Evolutionary conservation across 2,329 filamentous ascomycete species (phyloP), one percentile per base, ranked within the genome.

Genomic region (Calonectria hongkongensis): DNA sequence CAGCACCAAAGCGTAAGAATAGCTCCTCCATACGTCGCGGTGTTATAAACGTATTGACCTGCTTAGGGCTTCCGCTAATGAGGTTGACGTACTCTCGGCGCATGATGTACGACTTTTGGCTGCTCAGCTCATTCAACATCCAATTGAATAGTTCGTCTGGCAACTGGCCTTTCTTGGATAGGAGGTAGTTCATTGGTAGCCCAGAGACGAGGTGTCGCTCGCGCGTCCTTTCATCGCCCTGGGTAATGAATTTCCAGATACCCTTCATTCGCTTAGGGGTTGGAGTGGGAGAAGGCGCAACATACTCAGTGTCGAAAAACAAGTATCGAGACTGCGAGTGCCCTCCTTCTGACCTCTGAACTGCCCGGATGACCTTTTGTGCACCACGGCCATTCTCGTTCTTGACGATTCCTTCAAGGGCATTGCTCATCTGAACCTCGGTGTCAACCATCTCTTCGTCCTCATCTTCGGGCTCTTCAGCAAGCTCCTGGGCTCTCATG

Each of bases 71-170:
- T 63, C 84, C 80, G 41, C 86, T 83, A 66, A 89, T 83, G 4
- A 95, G 82, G 54, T 88, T 87, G 68, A 88, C 85, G 80, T 95
- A 95, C 71, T 92, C 89, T 68, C 87, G 82, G 63, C 91, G 88
- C 50, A 94, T 81, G 54, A 90, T 86, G 50, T 87, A 84, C 39
- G 89, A 88, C 48, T 85, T 83, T 77, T 94, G 91, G 2, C 85
- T 80, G 68, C 88, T 90, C 27, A 92, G 84, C 83, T 92, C 88
- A 63, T 89, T 84, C 7, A 94, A 79, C 3, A 95, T 85, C 94
- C 94, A 96, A 18, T 88, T 78, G 63, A 94, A 87, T 1, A 95
- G 79, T 68, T 93, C 88, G 72, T 94, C 90, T 0, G 93, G 91
- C 15, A 95, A 80, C 10, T 48, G n/a, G 5, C 77, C 1, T 70